These are phyloP conservation scores for Cladosporium sp. DNA, from an alignment of 2,329 filamentous ascomycete genomes.

Conservation along the genomic window DNA sequence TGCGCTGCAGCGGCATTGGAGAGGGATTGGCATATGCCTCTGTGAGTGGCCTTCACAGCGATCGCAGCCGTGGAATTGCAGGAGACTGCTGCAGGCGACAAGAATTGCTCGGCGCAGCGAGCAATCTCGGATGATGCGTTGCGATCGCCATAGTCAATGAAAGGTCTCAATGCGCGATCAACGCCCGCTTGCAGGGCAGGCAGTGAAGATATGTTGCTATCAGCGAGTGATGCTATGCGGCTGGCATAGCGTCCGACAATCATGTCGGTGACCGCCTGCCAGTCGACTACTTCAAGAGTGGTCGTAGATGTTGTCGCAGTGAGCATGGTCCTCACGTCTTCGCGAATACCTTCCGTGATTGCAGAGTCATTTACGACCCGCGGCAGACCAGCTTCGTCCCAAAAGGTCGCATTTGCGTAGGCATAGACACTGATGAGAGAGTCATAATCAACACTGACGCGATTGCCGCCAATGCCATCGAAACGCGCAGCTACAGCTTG, in stretches of 20 bases:
- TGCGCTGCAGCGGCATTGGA: neutral
- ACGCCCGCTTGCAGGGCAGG: slow-evolving; percentile 29
- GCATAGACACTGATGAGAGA: slow-evolving; percentile 52
- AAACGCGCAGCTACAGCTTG: slow-evolving; percentile 47
- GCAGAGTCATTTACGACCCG: neutral
- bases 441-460: slow-evolving; percentile 52
- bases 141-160: slow-evolving; percentile 42
- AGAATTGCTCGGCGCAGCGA: neutral
- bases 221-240: slow-evolving; percentile 49
- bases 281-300: slow-evolving; percentile 54
- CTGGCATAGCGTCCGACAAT: slow-evolving; percentile 64
- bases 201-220: slow-evolving; percentile 23
- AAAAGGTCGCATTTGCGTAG: slow-evolving; percentile 42
- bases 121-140: slow-evolving; percentile 45
- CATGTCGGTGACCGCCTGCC: slow-evolving; percentile 69
- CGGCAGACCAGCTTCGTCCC: slow-evolving; percentile 24
- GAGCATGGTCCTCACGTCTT: neutral
- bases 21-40: neutral
- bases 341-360: neutral
- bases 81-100: neutral
- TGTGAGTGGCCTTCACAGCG: neutral
- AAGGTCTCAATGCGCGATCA: slow-evolving; percentile 39
- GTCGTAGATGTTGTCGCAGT: slow-evolving; percentile 29
- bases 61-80: neutral
- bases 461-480: slow-evolving; percentile 46